These are phyloP conservation scores for Chlorella sp. DNA, from an alignment of 139 green algal genomes.

Conservation along the genomic window DNA sequence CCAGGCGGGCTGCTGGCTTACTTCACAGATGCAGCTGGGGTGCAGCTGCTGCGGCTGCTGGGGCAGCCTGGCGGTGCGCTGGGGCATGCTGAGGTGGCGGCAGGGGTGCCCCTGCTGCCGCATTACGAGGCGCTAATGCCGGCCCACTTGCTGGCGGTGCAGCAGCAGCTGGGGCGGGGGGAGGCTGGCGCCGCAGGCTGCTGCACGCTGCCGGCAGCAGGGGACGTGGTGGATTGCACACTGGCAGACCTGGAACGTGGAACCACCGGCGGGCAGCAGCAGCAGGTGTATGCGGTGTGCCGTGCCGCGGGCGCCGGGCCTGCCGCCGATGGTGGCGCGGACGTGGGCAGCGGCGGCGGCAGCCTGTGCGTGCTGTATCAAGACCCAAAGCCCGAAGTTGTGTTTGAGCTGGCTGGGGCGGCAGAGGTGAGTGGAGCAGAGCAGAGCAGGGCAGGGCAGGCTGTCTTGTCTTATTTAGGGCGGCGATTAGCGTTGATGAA, in stretches of 20 bases:
- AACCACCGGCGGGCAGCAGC: not conserved
- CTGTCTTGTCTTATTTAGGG: too few relatives aligned
- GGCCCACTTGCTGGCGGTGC: not conserved
- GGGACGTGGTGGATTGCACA: conserved; percentile 2
- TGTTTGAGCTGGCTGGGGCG: conserved; percentile 30
- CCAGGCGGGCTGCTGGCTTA: not conserved
- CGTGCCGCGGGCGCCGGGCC: not conserved
- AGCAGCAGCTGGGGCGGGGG: not conserved
- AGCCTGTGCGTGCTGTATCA: conserved; percentile 23
- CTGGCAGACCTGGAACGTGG: conserved; percentile 16
- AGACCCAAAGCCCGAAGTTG: conserved; percentile 18
- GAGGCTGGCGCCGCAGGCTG: not conserved
- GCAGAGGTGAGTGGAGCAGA: conserved; percentile 14
- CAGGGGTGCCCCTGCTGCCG: not conserved
- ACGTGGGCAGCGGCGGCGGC: not conserved
- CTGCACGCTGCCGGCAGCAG: conserved; percentile 5
- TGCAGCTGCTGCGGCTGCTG: not conserved
- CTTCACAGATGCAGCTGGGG: not conserved
- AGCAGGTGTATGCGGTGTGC: conserved; percentile 29
- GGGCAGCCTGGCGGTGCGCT: not conserved
- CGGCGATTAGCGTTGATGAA: too few relatives aligned
- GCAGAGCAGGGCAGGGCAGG: not conserved
- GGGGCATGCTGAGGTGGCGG: not conserved
- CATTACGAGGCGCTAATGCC: conserved; percentile 21
- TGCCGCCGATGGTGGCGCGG: not conserved